Percentiles rank a stretch among this genome's conserved stretches.
These are phyloP conservation scores for Bimuria novae-zelandiae DNA, from an alignment of 2,329 filamentous ascomycete genomes.

Conservation along the genomic window DNA sequence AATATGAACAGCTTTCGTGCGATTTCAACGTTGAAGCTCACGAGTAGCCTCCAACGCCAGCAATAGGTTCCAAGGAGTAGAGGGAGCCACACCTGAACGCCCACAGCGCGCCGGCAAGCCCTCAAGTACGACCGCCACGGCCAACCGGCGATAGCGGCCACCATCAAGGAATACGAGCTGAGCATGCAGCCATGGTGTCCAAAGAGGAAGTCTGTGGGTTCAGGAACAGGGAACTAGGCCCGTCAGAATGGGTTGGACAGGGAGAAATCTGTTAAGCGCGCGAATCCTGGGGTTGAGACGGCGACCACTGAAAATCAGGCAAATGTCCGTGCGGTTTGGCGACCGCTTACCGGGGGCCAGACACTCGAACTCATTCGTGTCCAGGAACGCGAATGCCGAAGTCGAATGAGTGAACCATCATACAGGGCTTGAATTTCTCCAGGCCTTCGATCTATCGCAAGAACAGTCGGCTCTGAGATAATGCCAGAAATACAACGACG, in stretches of 20 bases:
- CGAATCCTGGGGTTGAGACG: conserved; percentile 12
- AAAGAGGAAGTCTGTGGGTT: conserved; percentile 9
- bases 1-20: not conserved
- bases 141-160: conserved; percentile 3
- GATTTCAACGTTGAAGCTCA: not conserved
- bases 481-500: not conserved
- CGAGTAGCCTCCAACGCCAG: conserved; percentile 1
- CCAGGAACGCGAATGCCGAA: conserved; percentile 8
- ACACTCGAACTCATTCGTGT: too few species aligned
- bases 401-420: not conserved
- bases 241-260: conserved; percentile 10
- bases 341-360: not conserved
- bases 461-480: not conserved
- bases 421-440: not conserved
- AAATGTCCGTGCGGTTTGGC: conserved; percentile 6
- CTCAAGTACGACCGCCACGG: conserved; percentile 11
- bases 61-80: conserved; percentile 5
- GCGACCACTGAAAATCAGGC: conserved; percentile 14
- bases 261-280: conserved; percentile 8
- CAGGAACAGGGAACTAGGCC: conserved; percentile 8
- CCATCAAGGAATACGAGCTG: conserved; percentile 13
- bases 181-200: conserved; percentile 10
- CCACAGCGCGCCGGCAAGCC: conserved; percentile 12
- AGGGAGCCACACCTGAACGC: conserved; percentile 12
- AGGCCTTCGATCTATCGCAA: not conserved